phyloP scores from a whole-genome alignment of 495 filamentous ascomycete genomes.

The Halenospora varia region DNA sequence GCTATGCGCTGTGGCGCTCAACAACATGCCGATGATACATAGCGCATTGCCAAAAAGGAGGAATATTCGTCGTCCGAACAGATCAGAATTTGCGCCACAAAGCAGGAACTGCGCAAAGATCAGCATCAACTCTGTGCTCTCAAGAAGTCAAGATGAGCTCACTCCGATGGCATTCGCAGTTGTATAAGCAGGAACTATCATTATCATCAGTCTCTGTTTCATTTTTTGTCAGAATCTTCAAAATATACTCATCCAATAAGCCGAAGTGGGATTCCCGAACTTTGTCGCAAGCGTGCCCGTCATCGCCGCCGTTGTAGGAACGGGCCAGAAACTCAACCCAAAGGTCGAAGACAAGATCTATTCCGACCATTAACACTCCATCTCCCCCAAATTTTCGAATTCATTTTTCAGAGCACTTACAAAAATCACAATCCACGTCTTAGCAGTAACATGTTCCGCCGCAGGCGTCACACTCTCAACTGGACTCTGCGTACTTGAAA shows the following conservation, averaged over 20 bases:
- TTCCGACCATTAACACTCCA: not conserved
- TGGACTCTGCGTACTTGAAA: not conserved
- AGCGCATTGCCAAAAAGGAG: not conserved
- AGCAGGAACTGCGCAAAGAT: not conserved
- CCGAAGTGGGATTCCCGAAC: not conserved
- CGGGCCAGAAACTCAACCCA: not conserved
- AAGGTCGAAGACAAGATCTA: not conserved
- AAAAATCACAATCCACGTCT: not conserved
- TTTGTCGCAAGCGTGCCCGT: not conserved
- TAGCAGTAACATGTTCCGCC: not conserved
- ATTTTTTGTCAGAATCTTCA: not conserved
- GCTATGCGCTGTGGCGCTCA: not conserved
- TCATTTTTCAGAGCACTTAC: not conserved
- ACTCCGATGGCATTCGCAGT: not conserved
- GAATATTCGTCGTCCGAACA: slow-evolving; percentile 8
- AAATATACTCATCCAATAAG: not conserved
- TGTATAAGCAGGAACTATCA: slow-evolving; percentile 1
- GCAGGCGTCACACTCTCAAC: not conserved
- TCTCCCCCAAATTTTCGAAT: not conserved
- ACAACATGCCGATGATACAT: not conserved
- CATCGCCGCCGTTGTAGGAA: not conserved
- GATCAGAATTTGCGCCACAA: slow-evolving; percentile 7
- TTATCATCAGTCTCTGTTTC: not conserved
- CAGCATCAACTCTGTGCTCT: not conserved
- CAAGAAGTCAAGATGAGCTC: not conserved